A percentile compares a stretch with the other conserved stretches of the same genome.
Conservation (phyloP, 2,329 filamentous ascomycete genomes). For the Venturia nashicola region DNA sequence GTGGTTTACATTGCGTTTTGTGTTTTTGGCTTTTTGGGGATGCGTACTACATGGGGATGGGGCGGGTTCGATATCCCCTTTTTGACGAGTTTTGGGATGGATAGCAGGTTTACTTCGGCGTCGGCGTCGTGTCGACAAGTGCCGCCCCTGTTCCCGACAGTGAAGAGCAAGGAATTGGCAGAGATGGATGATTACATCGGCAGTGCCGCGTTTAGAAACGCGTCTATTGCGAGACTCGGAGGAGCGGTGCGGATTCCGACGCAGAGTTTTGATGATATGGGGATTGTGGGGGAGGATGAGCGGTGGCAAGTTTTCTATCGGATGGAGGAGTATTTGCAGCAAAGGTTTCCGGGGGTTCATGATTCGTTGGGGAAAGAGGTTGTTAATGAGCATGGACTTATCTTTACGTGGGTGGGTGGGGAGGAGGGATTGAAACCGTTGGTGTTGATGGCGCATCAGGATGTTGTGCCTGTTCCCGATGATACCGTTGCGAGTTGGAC, state of each 20-base stretch:
- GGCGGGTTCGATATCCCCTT: neutral
- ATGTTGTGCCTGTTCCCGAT: conserved; percentile 47
- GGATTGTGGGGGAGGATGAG: conserved; percentile 40
- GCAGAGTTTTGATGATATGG: conserved; percentile 43
- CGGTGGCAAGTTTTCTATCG: conserved; percentile 47
- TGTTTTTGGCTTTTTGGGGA: no score
- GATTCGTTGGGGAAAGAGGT: conserved; percentile 34
- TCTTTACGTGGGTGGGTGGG: conserved; percentile 46
- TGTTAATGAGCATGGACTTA: conserved; percentile 46
- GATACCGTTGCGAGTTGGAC: conserved; percentile 41
- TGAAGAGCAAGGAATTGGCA: neutral
- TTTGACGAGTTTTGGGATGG: no score
- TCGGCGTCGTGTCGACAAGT: conserved; percentile 1
- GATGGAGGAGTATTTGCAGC: conserved; percentile 38
- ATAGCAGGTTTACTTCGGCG: neutral
- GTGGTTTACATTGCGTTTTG: no score
- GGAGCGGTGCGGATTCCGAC: conserved; percentile 43
- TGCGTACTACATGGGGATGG: no score
- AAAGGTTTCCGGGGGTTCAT: conserved; percentile 38
- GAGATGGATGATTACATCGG: neutral
- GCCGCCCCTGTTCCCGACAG: neutral
- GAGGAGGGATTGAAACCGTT: conserved; percentile 40
- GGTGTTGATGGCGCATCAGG: conserved; percentile 51
- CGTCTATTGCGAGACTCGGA: conserved; percentile 24
- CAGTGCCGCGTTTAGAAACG: conserved; percentile 2